Evolutionary conservation across 306 rosid species (phyloP).

Genomic region (Gillenia trifoliata): DNA sequence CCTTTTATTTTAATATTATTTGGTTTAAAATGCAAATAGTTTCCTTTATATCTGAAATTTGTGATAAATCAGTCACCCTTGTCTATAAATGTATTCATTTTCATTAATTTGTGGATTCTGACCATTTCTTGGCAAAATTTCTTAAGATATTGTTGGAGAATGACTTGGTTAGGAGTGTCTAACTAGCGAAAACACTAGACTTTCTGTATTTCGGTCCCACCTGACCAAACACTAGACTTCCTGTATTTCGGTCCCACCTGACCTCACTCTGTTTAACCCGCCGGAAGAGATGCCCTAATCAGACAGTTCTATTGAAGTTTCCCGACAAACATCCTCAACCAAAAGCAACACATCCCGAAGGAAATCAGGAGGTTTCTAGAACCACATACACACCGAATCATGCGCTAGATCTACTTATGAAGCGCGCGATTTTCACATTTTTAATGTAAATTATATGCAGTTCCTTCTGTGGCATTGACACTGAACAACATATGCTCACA

Average conservation of each 20-base stretch:
- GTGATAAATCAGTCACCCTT: conserved; percentile 19
- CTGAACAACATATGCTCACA: not conserved
- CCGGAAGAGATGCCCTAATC: no score
- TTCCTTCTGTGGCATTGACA: not conserved
- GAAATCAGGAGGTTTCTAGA: not conserved
- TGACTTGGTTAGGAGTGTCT: not conserved
- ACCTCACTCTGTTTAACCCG: no score
- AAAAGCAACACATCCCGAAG: not conserved
- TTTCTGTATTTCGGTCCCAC: not conserved
- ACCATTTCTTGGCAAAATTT: not conserved
- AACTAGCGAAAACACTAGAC: not conserved
- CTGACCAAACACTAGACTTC: no score
- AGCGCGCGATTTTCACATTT: not conserved
- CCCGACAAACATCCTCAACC: no score
- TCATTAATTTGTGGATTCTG: not conserved
- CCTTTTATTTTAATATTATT: not conserved
- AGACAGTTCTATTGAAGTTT: no score
- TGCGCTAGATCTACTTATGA: not conserved
- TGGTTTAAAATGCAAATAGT: conserved; percentile 23
- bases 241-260: no score
- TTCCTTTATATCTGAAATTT: conserved; percentile 18
- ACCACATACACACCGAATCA: not conserved
- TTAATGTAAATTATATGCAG: not conserved
- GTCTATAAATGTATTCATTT: not conserved
- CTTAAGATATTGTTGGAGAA: not conserved